A percentile compares a stretch with the other conserved stretches of the same genome.
phyloP scores from a whole-genome alignment of 495 filamentous ascomycete genomes.

The Tuber brumale region DNA sequence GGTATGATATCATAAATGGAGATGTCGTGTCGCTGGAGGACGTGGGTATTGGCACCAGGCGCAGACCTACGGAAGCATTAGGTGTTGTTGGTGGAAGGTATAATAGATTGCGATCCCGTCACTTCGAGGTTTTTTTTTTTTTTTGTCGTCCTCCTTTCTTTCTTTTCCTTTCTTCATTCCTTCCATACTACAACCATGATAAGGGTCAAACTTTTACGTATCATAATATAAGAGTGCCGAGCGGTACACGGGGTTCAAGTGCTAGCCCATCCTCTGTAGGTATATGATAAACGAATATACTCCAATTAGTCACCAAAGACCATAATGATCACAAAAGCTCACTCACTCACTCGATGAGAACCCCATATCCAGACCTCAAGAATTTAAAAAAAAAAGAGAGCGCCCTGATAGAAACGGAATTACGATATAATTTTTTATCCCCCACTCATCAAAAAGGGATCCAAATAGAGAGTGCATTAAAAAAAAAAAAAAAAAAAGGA shows the following conservation, averaged over 20 bases:
- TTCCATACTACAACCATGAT: too few relatives aligned
- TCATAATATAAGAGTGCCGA: too few relatives aligned
- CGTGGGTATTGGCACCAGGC: too few relatives aligned
- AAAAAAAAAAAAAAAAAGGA: not conserved
- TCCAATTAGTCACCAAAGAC: not conserved
- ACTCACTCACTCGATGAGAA: not conserved
- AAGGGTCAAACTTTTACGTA: too few relatives aligned
- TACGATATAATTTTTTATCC: slow-evolving; percentile 2
- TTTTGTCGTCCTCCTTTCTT: too few relatives aligned
- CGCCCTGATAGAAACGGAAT: not conserved
- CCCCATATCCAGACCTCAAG: not conserved
- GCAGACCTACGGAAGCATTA: too few relatives aligned
- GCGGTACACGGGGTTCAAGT: not conserved
- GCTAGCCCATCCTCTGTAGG: not conserved
- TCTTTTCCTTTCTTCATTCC: too few relatives aligned
- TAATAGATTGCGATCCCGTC: too few relatives aligned
- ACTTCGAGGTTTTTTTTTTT: too few relatives aligned
- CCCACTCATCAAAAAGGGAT: not conserved
- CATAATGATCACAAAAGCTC: not conserved
- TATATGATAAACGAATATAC: not conserved
- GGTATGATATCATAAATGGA: too few relatives aligned
- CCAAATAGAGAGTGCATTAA: not conserved
- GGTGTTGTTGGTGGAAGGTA: too few relatives aligned
- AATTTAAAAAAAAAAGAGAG: not conserved
- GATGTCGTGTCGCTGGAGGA: too few relatives aligned